A percentile compares a stretch with the other conserved stretches of the same genome.
Evolutionary conservation across 2,329 filamentous ascomycete genomes (phyloP).

Genomic region (Sclerotiophoma versabilis): DNA sequence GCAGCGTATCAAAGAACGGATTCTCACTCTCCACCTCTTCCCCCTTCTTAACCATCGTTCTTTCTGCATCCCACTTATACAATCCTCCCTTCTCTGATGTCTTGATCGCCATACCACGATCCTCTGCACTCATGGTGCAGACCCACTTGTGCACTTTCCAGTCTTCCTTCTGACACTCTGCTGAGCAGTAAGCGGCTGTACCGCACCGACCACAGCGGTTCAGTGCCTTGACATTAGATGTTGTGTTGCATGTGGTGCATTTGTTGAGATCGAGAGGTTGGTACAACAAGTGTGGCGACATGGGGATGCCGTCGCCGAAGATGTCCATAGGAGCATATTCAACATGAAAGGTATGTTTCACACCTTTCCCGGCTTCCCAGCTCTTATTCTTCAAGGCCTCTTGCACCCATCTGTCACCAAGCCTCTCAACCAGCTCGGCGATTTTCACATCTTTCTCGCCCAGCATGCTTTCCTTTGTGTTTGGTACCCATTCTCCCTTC

Average conservation of each 20-base stretch:
- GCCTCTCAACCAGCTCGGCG: constrained; percentile 16
- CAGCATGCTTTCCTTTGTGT: constrained; percentile 30
- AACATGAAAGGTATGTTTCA: constrained; percentile 27
- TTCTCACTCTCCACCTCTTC: constrained; percentile 25
- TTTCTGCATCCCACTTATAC: constrained; percentile 29
- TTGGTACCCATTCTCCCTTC: constrained; percentile 27
- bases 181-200: constrained; percentile 31
- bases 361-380: constrained; percentile 27
- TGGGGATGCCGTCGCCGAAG: constrained; percentile 34
- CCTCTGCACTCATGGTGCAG: constrained; percentile 30
- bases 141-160: constrained; percentile 35
- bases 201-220: constrained; percentile 33
- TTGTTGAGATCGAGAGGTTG: constrained; percentile 10
- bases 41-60: constrained; percentile 19
- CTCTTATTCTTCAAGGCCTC: constrained; percentile 7
- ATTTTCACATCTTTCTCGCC: constrained; percentile 23
- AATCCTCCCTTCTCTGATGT: constrained; percentile 30
- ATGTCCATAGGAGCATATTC: constrained; percentile 38
- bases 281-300: constrained; percentile 35
- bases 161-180: constrained; percentile 26
- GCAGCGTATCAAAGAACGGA: constrained; percentile 23
- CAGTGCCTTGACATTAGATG: constrained; percentile 1
- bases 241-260: constrained; percentile 24
- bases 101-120: constrained; percentile 29
- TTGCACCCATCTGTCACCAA: constrained; percentile 5